Conservation (phyloP, 495 filamentous ascomycete genomes). For the Talaromyces trachyspermus region DNA sequence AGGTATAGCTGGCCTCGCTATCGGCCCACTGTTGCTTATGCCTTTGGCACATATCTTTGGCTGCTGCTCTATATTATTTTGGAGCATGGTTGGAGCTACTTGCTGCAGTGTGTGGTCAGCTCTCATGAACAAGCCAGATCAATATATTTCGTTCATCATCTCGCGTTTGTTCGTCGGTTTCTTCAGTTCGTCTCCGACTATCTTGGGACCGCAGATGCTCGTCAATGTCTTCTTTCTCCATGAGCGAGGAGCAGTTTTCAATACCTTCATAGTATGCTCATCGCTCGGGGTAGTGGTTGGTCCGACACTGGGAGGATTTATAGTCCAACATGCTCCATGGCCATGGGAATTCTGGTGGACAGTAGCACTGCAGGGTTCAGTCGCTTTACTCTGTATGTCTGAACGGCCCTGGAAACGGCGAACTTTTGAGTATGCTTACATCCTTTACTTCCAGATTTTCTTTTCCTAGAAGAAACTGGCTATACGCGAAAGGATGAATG, state of each 20-base stretch:
- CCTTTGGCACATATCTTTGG: slow-evolving; percentile 20
- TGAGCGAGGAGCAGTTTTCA: slow-evolving; percentile 26
- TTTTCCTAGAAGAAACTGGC: slow-evolving; percentile 32
- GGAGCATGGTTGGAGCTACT: slow-evolving; percentile 19
- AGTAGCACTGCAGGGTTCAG: slow-evolving; percentile 19
- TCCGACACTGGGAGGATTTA: slow-evolving; percentile 31
- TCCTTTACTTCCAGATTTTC: slow-evolving; percentile 13
- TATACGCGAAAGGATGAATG: slow-evolving; percentile 11
- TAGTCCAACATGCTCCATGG: slow-evolving; percentile 23
- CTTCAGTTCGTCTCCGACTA: slow-evolving; percentile 16
- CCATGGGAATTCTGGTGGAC: slow-evolving; percentile 36
- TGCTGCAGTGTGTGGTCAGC: slow-evolving; percentile 21
- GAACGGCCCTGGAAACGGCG: background rate
- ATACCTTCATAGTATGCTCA: slow-evolving; percentile 18
- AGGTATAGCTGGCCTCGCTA: slow-evolving; percentile 19
- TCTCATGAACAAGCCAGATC: slow-evolving; percentile 17
- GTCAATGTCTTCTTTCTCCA: slow-evolving; percentile 29
- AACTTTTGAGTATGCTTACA: background rate
- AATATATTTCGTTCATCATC: slow-evolving; percentile 29
- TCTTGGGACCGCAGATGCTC: slow-evolving; percentile 19
- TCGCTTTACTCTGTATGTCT: slow-evolving; percentile 15
- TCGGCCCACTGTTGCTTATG: slow-evolving; percentile 20
- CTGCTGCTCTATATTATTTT: slow-evolving; percentile 21
- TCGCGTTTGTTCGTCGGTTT: slow-evolving; percentile 24
- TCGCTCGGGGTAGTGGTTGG: slow-evolving; percentile 15